Conservation (phyloP, 2,329 filamentous ascomycete species). For the Colletotrichum salicis region DNA sequence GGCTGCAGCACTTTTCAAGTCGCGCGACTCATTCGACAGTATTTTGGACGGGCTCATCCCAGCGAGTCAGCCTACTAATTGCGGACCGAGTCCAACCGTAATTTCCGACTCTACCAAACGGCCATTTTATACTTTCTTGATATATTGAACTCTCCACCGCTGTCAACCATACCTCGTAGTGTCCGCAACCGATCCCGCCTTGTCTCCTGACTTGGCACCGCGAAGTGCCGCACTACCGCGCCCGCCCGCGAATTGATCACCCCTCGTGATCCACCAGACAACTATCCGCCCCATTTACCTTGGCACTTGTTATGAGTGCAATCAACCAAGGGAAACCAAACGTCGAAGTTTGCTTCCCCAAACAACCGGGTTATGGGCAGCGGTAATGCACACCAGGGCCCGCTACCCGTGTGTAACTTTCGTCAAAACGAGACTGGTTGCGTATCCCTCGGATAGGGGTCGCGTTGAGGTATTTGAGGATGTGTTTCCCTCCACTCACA, state of each 20-base stretch:
- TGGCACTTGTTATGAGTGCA: background rate
- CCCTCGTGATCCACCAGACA: constrained; percentile 8
- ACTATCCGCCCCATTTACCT: constrained; percentile 11
- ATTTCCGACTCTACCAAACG: constrained; percentile 19
- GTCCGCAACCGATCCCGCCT: background rate
- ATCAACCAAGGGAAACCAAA: constrained; percentile 1
- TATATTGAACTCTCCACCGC: constrained; percentile 10
- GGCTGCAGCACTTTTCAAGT: background rate
- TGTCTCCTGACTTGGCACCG: background rate
- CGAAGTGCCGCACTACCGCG: constrained; percentile 20
- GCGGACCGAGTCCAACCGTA: background rate
- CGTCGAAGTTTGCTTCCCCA: background rate
- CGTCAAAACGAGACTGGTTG: background rate
- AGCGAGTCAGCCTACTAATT: constrained; percentile 2
- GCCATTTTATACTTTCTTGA: constrained; percentile 21
- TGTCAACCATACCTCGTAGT: background rate
- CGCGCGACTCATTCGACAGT: constrained; percentile 9
- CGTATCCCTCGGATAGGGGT: background rate
- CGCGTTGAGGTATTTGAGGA: constrained; percentile 5
- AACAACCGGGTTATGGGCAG: constrained; percentile 3
- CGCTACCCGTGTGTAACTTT: background rate
- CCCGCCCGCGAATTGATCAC: background rate
- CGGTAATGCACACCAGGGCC: background rate
- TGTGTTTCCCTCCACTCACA: background rate
- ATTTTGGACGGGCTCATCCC: background rate